Evolutionary conservation across 169 alveolate species (phyloP).

Genomic region (Plasmodium reichenowi): DNA sequence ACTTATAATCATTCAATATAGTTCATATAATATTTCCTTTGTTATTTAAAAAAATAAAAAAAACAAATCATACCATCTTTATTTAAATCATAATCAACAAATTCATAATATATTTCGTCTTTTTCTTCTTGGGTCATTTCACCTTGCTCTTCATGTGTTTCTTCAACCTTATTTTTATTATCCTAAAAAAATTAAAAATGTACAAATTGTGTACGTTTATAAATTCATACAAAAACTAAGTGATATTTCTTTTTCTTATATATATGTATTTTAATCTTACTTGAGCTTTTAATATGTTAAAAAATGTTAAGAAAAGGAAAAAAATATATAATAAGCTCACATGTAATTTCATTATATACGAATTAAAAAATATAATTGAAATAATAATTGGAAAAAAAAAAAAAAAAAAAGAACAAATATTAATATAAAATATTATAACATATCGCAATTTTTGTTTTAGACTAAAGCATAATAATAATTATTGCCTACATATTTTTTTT

Average conservation of each 20-base stretch:
- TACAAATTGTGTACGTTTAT: background rate
- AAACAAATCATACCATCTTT: slow-evolving; percentile 51
- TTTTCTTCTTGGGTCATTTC: slow-evolving; percentile 38
- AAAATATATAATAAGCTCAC: slow-evolving; percentile 5
- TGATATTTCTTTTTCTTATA: background rate
- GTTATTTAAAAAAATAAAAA: background rate
- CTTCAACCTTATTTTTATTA: background rate
- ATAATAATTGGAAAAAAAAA: background rate
- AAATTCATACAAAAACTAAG: background rate
- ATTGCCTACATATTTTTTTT: too few relatives aligned
- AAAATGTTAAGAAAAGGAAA: slow-evolving; percentile 17
- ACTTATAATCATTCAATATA: background rate
- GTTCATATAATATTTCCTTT: background rate
- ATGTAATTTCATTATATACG: slow-evolving; percentile 17
- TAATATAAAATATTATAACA: background rate
- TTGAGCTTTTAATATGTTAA: slow-evolving; percentile 40
- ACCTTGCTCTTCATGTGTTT: background rate
- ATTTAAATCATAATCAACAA: slow-evolving; percentile 67
- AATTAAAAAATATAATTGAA: background rate
- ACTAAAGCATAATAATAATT: too few relatives aligned
- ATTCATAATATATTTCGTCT: slow-evolving; percentile 33
- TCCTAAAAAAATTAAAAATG: background rate
- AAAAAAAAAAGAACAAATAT: background rate
- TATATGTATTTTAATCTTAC: slow-evolving; percentile 9
- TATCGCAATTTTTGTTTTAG: too few relatives aligned